Conservation (phyloP, 2,329 filamentous ascomycete species). For the Cladophialophora yegresii region DNA sequence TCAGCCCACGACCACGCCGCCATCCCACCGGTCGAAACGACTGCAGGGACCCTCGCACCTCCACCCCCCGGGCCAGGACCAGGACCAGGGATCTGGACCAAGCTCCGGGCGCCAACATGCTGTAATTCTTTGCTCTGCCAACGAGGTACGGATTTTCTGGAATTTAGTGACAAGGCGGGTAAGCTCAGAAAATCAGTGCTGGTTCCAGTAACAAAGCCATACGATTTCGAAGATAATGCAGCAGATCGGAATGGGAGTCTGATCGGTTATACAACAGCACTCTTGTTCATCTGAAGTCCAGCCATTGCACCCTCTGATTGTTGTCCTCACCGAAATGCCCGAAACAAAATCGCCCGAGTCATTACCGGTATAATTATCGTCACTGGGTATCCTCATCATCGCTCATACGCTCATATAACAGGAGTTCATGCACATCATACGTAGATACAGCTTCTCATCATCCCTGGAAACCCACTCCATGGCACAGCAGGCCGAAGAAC, state of each 20-base stretch:
- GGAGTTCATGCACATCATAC: slow-evolving; percentile 9
- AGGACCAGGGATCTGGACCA: background rate
- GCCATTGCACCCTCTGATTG: background rate
- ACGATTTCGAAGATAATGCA: background rate
- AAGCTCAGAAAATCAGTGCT: background rate
- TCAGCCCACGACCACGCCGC: background rate
- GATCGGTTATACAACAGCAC: background rate
- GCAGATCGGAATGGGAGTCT: background rate
- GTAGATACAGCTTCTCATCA: slow-evolving; percentile 16
- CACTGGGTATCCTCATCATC: slow-evolving; percentile 16
- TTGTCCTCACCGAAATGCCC: background rate
- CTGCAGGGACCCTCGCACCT: background rate
- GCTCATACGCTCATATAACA: slow-evolving; percentile 23
- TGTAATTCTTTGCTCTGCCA: no score
- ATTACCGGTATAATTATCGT: background rate
- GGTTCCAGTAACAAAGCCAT: background rate
- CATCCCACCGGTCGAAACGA: background rate
- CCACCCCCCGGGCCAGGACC: background rate
- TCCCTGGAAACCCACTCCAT: slow-evolving; percentile 30
- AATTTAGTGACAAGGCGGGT: background rate
- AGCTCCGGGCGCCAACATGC: background rate
- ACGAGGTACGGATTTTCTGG: background rate
- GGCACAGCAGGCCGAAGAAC: slow-evolving; percentile 30
- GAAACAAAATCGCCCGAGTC: background rate
- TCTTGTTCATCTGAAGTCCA: background rate